Base-by-base conservation (phyloP, 495 filamentous ascomycete genomes). In the Aspergillus incahuasiensis region DNA sequence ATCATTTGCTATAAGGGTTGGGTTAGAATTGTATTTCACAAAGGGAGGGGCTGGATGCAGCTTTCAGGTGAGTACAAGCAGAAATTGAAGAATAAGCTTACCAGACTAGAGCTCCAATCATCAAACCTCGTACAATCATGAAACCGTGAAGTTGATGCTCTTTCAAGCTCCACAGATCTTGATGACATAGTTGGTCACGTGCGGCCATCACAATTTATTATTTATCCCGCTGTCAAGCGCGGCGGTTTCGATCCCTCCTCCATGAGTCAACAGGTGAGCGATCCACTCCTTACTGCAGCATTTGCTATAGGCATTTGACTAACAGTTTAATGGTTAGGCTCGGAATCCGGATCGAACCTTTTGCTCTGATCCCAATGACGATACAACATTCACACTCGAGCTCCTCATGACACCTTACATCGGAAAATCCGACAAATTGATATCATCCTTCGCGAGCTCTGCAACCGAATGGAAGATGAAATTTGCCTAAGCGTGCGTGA, bases 341-440 rank as follows among this genome's bases (percentile, higher is more conserved):
- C 46, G 15, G 28, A 43, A n/a, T n/a, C n/a, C 21, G 30, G 32
- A 22, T 16, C n/a, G n/a, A n/a, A n/a, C n/a, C n/a, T 38, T 25
- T 35, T 30, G 41, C 34, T 48, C 16, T 21, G 58, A 60, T 68
- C 70, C 63, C 71, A 39, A 70, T 74, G 71, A 74, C 61, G 71
- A 74, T 65, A 72, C 58, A 34, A 60, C 60, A 52, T 40, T 40
- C 38, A 61, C 63, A 70, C 65, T 56, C 59, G 71, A 73, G 70
- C 70, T 68, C 68, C 65, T 70, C 68, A 74, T 60, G 69, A 74
- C 68, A 72, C 69, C 55, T 57, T 62, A 47, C 35, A 52, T 18
- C 15, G 19, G 39, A 47, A 59, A 47, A 51, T 56, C 57, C 52
- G 60, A 54, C 60, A 42, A 38, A 56, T 65, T 66, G 68, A 70